Percentiles rank a stretch among this genome's conserved stretches.
These are phyloP conservation scores for Taxawa tesnikishii DNA, from an alignment of 2,329 filamentous ascomycete species.

Conservation along the genomic window DNA sequence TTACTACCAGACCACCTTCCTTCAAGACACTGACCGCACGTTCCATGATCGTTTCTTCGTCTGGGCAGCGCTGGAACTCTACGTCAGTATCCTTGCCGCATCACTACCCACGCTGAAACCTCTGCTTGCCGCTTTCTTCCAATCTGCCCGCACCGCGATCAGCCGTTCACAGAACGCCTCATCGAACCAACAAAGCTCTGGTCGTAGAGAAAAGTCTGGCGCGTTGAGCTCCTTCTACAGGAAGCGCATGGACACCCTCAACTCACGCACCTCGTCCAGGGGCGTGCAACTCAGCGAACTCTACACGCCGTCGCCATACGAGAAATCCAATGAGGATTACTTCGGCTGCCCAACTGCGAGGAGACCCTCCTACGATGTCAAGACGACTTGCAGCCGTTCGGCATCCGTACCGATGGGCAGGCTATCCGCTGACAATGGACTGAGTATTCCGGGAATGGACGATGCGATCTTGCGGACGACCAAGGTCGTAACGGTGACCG, in stretches of 20 bases:
- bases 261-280: too few relatives aligned
- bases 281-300: not conserved
- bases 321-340: not conserved
- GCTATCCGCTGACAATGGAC: too few relatives aligned
- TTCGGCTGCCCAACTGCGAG: not conserved
- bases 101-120: conserved; percentile 32
- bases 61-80: conserved; percentile 34
- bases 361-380: not conserved
- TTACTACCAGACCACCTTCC: conserved; percentile 22
- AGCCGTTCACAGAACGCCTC: not conserved
- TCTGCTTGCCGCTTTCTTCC: conserved; percentile 23
- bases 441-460: too few relatives aligned
- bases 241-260: not conserved
- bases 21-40: conserved; percentile 22
- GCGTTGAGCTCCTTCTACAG: not conserved
- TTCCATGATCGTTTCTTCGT: conserved; percentile 29
- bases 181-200: not conserved
- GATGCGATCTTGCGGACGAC: too few relatives aligned
- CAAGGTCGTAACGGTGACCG: too few relatives aligned
- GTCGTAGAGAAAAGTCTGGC: not conserved
- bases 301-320: not conserved
- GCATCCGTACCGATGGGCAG: too few relatives aligned
- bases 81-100: conserved; percentile 30
- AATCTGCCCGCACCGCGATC: conserved; percentile 8
- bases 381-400: not conserved